These are phyloP conservation scores for Microdochium trichocladiopsis DNA, from an alignment of 2,329 filamentous ascomycete genomes.

Conservation along the genomic window DNA sequence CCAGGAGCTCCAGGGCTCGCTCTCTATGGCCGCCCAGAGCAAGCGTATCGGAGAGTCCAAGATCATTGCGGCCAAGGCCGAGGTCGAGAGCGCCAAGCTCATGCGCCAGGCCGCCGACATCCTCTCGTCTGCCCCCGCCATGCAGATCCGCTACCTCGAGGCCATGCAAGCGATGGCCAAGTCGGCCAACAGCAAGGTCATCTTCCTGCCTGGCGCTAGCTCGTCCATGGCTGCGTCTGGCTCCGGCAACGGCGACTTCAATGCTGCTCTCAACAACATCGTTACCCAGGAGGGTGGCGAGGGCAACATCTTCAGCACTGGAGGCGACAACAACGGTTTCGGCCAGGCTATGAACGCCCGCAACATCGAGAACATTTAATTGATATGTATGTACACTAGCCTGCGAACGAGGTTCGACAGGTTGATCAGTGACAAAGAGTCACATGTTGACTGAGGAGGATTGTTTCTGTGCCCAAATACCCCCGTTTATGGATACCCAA, in stretches of 20 bases:
- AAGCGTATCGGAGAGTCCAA: slow-evolving; percentile 98
- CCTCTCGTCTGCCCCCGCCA: slow-evolving; percentile 81
- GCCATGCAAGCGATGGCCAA: slow-evolving; percentile 99
- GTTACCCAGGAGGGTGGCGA: slow-evolving; percentile 37
- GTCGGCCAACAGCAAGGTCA: slow-evolving; percentile 79
- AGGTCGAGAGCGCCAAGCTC: slow-evolving; percentile 93
- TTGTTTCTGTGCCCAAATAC: slow-evolving; percentile 8
- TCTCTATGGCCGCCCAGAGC: slow-evolving; percentile 97
- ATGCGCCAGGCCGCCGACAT: slow-evolving; percentile 94
- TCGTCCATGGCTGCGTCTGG: slow-evolving; percentile 44
- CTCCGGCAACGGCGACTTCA: slow-evolving; percentile 25
- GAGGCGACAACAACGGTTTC: slow-evolving; percentile 58
- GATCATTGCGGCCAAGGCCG: slow-evolving; percentile 93
- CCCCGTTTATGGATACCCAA: slow-evolving; percentile 21
- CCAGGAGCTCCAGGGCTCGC: slow-evolving; percentile 87
- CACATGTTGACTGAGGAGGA: neutral
- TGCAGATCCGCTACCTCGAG: slow-evolving; percentile 97
- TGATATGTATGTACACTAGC: neutral
- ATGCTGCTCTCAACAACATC: slow-evolving; percentile 27
- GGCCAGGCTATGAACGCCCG: slow-evolving; percentile 75
- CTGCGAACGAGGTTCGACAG: neutral
- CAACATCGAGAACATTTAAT: slow-evolving; percentile 79
- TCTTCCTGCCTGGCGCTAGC: slow-evolving; percentile 65
- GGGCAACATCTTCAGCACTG: slow-evolving; percentile 41
- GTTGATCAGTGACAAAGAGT: neutral